Evolutionary conservation across 768 basidiomycete species (phyloP), one percentile per base, ranked within the genome.

Genomic region (Pisolithus sp.): DNA sequence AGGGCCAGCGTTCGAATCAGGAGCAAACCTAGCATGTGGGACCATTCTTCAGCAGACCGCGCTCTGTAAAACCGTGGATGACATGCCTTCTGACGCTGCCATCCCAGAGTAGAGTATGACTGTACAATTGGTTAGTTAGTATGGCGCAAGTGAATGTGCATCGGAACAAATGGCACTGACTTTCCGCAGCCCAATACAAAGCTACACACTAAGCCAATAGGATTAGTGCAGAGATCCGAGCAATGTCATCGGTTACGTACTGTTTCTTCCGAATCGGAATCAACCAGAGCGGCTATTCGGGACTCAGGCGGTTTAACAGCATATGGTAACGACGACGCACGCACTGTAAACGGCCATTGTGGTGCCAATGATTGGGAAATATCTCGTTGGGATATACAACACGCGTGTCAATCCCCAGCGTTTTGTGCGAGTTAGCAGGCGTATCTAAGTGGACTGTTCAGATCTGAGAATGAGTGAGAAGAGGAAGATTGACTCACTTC

Each of bases 1-100:
- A 55, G 48, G 8, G 52, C 54, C 41, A 53, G 40, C 17, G 51
- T 53, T 15, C 54, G 54, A 13, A 55, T 48, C 6, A 55, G 42
- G 43, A 55, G 52, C 4, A 55, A 38, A 18, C 54, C 54, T 55
- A 3, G 17, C 5, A 18, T 23, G 15, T n/a, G 28, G n/a, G 9
- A 7, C 18, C 36, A 7, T 28, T 30, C 18, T 26, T n/a, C 21
- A 24, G 17, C 6, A 45, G 17, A 49, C 4, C 8, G 21, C 15
- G 9, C 10, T 2, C 21, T 42, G 3, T 5, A 28, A 7, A 21
- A 4, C 26, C 3, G 7, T 8, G 5, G 21, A 5, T 23, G 20
- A 30, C 36, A 26, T 37, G 38, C 54, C 54, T 49, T 55, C 54
- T 2, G 54, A 43, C 23, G 54, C 47, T 5, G 42, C 13, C 52